phyloP scores from a whole-genome alignment of 1,139 yeast species.

The Suhomyces panamericanus region DNA sequence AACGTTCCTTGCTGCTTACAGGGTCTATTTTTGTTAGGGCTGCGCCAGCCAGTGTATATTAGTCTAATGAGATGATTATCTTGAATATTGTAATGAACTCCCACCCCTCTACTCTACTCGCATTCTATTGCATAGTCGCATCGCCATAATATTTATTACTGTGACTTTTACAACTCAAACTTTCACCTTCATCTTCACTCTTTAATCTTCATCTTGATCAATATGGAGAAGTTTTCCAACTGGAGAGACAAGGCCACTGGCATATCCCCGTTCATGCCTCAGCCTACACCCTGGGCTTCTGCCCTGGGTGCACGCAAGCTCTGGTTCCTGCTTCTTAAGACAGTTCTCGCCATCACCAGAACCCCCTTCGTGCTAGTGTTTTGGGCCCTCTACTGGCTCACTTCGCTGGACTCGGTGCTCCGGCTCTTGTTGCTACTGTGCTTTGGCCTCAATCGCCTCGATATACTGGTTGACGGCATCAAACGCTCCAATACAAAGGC shows the following conservation, averaged over 20 bases:
- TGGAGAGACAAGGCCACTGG: constrained; percentile 84
- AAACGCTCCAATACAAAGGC: constrained; percentile 41
- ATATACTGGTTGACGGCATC: constrained; percentile 52
- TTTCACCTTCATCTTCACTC: too few species aligned
- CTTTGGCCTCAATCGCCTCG: constrained; percentile 33
- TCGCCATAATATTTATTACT: too few species aligned
- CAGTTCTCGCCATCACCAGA: constrained; percentile 26
- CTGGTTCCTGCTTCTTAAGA: constrained; percentile 14
- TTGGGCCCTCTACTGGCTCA: constrained; percentile 5
- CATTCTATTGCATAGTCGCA: too few species aligned
- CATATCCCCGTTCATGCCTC: constrained; percentile 74
- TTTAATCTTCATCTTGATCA: too few species aligned
- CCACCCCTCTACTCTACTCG: too few species aligned
- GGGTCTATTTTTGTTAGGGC: constrained; percentile 12
- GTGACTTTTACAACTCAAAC: too few species aligned
- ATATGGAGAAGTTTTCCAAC: constrained; percentile 71
- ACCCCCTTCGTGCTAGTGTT: constrained; percentile 22
- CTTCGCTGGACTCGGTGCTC: constrained; percentile 12
- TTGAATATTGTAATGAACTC: constrained; percentile 4
- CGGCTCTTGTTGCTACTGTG: constrained; percentile 15
- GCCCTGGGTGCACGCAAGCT: constrained; percentile 7
- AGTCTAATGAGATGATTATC: constrained; percentile 19
- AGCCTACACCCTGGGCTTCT: constrained; percentile 12
- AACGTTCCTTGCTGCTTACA: constrained; percentile 9
- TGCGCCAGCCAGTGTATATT: constrained; percentile 19